Evolutionary conservation across 2,329 filamentous ascomycete genomes (phyloP), one percentile per base, ranked within the genome.

Genomic region (Pseudodiploospora longispora): DNA sequence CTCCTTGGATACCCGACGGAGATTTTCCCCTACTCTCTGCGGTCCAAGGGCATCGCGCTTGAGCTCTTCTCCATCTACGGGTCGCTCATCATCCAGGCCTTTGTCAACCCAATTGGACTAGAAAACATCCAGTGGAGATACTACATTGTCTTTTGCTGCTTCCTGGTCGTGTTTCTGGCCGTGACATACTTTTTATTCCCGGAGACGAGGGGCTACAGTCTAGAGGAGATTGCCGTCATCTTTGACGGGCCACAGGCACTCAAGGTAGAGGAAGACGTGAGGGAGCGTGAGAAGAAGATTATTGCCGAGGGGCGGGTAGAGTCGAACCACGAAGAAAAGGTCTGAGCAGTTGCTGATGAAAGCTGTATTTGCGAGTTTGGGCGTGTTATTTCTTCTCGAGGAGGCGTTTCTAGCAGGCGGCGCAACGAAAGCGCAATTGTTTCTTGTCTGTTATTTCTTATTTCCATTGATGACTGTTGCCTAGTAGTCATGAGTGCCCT

Each of bases 1-100:
- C 60, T 72, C 9, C 60, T 70, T 41, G 63, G 64, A 4, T 76
- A 70, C 49, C 61, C 60, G 0, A 60, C 59, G 8, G 66, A 70
- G 43, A 65, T 69, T 34, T 59, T 62, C 41, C 63, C 63, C 6
- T 69, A 64, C 44, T 54, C 55, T 10, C 50, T 67, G 3, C 61
- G 65, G 30, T 52, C 56, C 30, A 66, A 65, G 34, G 67, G 67
- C 10, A 56, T 67, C n/a, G 59, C 69, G 6, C 51, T 75, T 27
- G 66, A 69, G 27, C 64, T 74, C 12, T 68, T 72, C 51, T 62
- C 65, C 48, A 59, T 60, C 30, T 60, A 55, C 10, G 48, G 60
- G 6, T 58, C 62, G 1, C 50, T 59, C 9, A 62, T 63, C n/a
- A 57, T 64, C 9, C 57, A 61, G 8, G 57, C 62, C 6, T 71